phyloP scores from a whole-genome alignment of 2,329 filamentous ascomycete genomes.

The Hypoxylon sp. region DNA sequence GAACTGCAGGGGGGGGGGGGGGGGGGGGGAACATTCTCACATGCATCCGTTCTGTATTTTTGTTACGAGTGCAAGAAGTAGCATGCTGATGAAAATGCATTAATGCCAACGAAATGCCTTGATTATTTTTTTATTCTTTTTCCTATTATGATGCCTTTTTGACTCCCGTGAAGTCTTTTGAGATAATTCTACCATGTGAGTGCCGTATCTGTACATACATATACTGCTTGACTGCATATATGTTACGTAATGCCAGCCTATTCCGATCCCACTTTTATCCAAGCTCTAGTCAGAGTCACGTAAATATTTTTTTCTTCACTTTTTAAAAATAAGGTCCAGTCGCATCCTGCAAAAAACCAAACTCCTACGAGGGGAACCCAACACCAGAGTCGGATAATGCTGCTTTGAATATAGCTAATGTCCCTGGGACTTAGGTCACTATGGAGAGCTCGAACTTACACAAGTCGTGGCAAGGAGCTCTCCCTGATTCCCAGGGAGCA shows the following conservation, averaged over 20 bases:
- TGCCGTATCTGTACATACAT: not conserved
- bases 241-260: not conserved
- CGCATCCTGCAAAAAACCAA: not conserved
- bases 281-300: not conserved
- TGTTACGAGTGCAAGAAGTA: slow-evolving; percentile 34
- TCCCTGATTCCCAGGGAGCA: slow-evolving; percentile 42
- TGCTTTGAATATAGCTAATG: slow-evolving; percentile 44
- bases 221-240: not conserved
- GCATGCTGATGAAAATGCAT: slow-evolving; percentile 38
- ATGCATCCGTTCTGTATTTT: slow-evolving; percentile 34
- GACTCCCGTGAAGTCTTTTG: too few relatives aligned
- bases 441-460: slow-evolving; percentile 43
- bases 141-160: not conserved
- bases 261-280: not conserved
- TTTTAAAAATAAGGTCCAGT: not conserved
- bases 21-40: slow-evolving; percentile 24
- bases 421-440: slow-evolving; percentile 44
- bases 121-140: too few relatives aligned
- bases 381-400: slow-evolving; percentile 35
- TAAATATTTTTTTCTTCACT: slow-evolving; percentile 23
- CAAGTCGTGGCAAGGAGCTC: slow-evolving; percentile 36
- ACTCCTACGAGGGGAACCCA: not conserved
- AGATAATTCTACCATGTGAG: too few relatives aligned
- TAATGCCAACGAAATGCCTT: slow-evolving; percentile 20
- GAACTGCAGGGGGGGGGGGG: too few relatives aligned